Conservation (phyloP, 768 basidiomycete species). For the Antrodiella citrinella region DNA sequence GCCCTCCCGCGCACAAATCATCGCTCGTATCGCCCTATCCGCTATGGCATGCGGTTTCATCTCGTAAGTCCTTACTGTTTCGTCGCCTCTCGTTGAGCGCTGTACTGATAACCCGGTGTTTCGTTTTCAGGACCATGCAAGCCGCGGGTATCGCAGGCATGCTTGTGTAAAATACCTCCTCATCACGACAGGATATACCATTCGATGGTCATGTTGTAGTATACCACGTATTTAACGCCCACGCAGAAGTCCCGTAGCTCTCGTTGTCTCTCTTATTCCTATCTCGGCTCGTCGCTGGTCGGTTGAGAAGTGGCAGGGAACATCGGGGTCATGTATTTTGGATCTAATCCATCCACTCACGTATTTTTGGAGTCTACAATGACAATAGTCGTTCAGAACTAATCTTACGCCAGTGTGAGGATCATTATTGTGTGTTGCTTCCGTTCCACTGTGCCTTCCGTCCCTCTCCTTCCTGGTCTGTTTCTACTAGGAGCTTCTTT, state of each 20-base stretch:
- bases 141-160: conserved; percentile 24
- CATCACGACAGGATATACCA: too few species aligned
- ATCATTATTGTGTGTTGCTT: neutral
- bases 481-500: neutral
- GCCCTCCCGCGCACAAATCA: conserved; percentile 59
- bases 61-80: conserved; percentile 24
- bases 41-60: conserved; percentile 69
- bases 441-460: neutral
- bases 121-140: conserved; percentile 19
- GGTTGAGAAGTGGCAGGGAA: too few species aligned
- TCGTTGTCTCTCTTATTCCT: too few species aligned
- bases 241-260: too few species aligned
- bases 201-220: too few species aligned
- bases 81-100: neutral
- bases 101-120: neutral
- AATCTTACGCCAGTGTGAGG: too few species aligned
- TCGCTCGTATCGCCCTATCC: conserved; percentile 60
- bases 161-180: conserved; percentile 17
- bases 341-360: too few species aligned
- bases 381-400: too few species aligned
- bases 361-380: too few species aligned
- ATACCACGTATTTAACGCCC: too few species aligned
- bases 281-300: too few species aligned
- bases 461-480: neutral
- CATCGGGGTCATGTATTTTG: too few species aligned